Conservation (phyloP, 176 grass and related monocot genomes). For the Carex parvula region DNA sequence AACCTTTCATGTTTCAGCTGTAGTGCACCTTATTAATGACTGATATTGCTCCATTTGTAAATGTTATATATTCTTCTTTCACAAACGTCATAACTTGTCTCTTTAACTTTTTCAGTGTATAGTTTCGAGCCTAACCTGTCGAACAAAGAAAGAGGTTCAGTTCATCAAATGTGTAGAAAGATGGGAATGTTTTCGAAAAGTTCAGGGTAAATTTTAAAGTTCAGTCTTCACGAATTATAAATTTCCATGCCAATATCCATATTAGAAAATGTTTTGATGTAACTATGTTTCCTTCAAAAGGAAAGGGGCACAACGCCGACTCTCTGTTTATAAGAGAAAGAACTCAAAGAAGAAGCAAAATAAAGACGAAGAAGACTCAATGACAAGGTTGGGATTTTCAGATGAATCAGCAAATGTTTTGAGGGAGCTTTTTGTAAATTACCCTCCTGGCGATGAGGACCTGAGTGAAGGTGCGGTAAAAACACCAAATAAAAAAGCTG, state of each 20-base stretch:
- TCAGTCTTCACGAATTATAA: conserved; percentile 10
- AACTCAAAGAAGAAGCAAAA: conserved; percentile 38
- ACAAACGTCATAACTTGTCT: conserved; percentile 10
- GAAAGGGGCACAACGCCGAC: conserved; percentile 26
- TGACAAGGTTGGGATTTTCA: conserved; percentile 54
- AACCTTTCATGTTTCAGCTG: background rate
- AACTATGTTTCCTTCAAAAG: conserved; percentile 37
- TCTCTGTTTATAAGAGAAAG: conserved; percentile 74
- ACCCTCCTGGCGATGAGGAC: conserved; percentile 72
- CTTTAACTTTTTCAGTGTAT: conserved; percentile 49
- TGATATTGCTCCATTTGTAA: background rate
- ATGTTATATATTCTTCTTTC: conserved; percentile 6
- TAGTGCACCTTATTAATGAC: background rate
- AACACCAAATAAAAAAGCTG: conserved; percentile 38
- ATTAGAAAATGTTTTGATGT: conserved; percentile 18
- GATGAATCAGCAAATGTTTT: conserved; percentile 65
- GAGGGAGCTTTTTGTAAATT: conserved; percentile 66
- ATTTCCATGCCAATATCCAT: conserved; percentile 11
- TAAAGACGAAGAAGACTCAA: conserved; percentile 40
- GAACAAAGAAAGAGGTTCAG: conserved; percentile 50
- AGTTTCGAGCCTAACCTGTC: conserved; percentile 64
- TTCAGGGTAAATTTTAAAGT: conserved; percentile 63
- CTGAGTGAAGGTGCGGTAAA: conserved; percentile 40
- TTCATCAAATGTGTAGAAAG: conserved; percentile 70
- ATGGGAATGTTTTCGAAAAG: conserved; percentile 90